Evolutionary conservation across 2,329 filamentous ascomycete genomes (phyloP).

Genomic region (Helotiales sp.): DNA sequence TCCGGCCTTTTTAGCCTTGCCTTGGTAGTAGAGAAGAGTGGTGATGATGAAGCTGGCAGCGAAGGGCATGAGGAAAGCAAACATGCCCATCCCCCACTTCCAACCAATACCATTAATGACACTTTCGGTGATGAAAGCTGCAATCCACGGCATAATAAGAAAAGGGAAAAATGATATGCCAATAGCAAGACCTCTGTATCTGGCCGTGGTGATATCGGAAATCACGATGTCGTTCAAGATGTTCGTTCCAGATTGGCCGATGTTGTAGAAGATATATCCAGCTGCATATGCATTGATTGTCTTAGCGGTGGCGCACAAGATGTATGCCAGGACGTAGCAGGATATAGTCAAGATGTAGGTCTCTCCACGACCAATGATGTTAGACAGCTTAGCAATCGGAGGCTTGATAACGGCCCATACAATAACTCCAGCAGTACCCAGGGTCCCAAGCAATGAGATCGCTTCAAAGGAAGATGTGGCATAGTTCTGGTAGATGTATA

Average conservation of each 20-base stretch:
- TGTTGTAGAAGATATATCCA: slow-evolving; percentile 57
- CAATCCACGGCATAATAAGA: slow-evolving; percentile 56
- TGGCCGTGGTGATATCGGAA: slow-evolving; percentile 57
- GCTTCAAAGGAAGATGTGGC: slow-evolving; percentile 36
- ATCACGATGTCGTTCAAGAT: slow-evolving; percentile 64
- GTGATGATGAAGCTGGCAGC: slow-evolving; percentile 49
- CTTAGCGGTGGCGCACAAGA: slow-evolving; percentile 55
- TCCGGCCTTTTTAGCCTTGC: slow-evolving; percentile 47
- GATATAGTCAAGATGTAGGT: slow-evolving; percentile 56
- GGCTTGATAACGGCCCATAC: slow-evolving; percentile 56
- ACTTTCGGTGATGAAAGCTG: slow-evolving; percentile 47
- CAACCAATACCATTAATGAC: slow-evolving; percentile 46
- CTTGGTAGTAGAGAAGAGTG: slow-evolving; percentile 50
- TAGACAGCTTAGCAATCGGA: slow-evolving; percentile 60
- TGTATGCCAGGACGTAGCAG: slow-evolving; percentile 56
- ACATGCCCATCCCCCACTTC: slow-evolving; percentile 59
- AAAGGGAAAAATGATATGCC: slow-evolving; percentile 53
- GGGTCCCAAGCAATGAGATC: slow-evolving; percentile 33
- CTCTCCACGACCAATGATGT: slow-evolving; percentile 62
- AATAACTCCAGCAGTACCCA: slow-evolving; percentile 37
- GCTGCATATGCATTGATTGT: slow-evolving; percentile 52
- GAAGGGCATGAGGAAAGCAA: slow-evolving; percentile 54
- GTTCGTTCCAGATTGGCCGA: slow-evolving; percentile 59
- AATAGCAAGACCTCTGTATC: slow-evolving; percentile 51
- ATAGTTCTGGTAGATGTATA: slow-evolving; percentile 36